These are phyloP conservation scores for Penicillium sp. DNA, from an alignment of 2,329 filamentous ascomycete genomes.

Conservation along the genomic window DNA sequence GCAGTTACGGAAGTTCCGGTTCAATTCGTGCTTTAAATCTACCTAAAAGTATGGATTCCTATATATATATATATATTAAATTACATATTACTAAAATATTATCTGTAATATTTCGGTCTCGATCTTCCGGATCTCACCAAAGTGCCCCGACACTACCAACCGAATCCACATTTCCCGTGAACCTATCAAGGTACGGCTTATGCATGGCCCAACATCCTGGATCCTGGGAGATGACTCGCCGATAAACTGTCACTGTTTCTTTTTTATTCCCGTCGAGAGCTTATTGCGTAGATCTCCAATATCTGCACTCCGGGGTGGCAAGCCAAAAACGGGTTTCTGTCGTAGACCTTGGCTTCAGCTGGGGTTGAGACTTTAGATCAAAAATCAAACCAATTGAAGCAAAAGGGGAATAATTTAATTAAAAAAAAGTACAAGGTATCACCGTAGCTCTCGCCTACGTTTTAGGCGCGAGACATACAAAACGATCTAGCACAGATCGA, in stretches of 20 bases:
- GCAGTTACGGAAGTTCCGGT: too few species aligned
- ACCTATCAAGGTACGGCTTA: constrained; percentile 22
- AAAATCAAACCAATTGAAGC: constrained; percentile 1
- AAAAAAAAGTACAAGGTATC: too few species aligned
- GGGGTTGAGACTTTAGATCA: constrained; percentile 19
- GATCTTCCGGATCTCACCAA: constrained; percentile 24
- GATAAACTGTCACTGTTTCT: constrained; percentile 9
- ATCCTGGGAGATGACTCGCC: constrained; percentile 23
- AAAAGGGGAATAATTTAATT: background rate
- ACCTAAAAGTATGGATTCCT: too few species aligned
- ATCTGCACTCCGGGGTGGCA: constrained; percentile 10
- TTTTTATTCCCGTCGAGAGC: background rate
- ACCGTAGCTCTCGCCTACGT: background rate
- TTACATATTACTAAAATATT: background rate
- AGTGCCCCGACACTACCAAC: constrained; percentile 21
- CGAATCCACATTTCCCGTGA: constrained; percentile 7
- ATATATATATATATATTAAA: background rate
- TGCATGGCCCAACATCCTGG: constrained; percentile 26
- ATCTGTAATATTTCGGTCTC: constrained; percentile 9
- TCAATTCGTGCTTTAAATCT: too few species aligned
- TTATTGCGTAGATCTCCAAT: constrained; percentile 9
- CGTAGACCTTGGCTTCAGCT: constrained; percentile 10
- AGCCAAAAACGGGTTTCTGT: background rate
- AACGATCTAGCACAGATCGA: constrained; percentile 19
- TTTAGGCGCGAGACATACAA: background rate